Percentiles rank a stretch among this genome's conserved stretches.
Conservation (phyloP, 108 stramenopile genomes). For the Pseudonitzschia delicatissima region DNA sequence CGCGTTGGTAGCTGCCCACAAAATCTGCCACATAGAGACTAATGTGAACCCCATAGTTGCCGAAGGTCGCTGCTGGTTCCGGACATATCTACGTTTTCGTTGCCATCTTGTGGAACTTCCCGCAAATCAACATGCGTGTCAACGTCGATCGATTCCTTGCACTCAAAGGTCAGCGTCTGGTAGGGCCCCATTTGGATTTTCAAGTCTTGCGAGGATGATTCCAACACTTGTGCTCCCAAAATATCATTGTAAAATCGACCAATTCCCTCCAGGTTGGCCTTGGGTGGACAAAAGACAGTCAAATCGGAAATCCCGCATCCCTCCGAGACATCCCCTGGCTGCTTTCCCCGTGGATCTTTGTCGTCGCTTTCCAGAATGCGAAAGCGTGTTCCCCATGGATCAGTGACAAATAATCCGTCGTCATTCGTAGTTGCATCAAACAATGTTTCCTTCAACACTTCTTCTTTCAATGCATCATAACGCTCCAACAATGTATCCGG, state of each 20-base stretch:
- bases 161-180: conserved; percentile 66
- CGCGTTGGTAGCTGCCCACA: conserved; percentile 38
- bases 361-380: conserved; percentile 41
- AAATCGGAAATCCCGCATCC: conserved; percentile 50
- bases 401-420: conserved; percentile 35
- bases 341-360: conserved; percentile 35
- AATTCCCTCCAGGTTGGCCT: conserved; percentile 55
- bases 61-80: conserved; percentile 20
- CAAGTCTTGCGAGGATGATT: background rate
- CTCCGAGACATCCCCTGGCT: conserved; percentile 35
- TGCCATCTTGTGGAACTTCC: conserved; percentile 18
- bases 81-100: conserved; percentile 16
- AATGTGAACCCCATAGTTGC: conserved; percentile 54
- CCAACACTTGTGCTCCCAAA: conserved; percentile 38
- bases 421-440: conserved; percentile 17
- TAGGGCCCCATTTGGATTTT: conserved; percentile 45
- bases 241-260: conserved; percentile 56
- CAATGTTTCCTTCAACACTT: conserved; percentile 34
- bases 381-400: conserved; percentile 68
- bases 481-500: conserved; percentile 37
- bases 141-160: conserved; percentile 26
- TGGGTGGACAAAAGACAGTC: conserved; percentile 39
- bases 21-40: conserved; percentile 50
- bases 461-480: conserved; percentile 16
- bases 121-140: conserved; percentile 54